A percentile compares a stretch with the other conserved stretches of the same genome.
phyloP scores from a whole-genome alignment of 441 rosid species.

The Capsella rubella region DNA sequence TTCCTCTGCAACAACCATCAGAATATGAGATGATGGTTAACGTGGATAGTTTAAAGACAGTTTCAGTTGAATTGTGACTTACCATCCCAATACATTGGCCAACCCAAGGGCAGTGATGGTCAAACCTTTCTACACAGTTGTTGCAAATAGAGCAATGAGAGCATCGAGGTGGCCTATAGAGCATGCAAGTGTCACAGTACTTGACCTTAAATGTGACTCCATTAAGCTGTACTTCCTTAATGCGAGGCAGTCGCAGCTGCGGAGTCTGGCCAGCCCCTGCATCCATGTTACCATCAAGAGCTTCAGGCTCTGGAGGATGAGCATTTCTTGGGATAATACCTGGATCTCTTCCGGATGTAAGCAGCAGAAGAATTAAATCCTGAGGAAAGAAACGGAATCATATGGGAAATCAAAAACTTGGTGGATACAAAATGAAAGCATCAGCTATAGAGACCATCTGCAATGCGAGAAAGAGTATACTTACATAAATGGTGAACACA shows the following conservation, averaged over 20 bases:
- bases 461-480: slow-evolving; percentile 20
- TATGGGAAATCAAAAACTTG: slow-evolving; percentile 5
- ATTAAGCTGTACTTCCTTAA: slow-evolving; percentile 69
- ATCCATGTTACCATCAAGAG: slow-evolving; percentile 58
- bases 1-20: slow-evolving; percentile 58
- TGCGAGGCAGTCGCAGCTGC: slow-evolving; percentile 66
- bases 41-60: neutral
- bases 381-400: slow-evolving; percentile 36
- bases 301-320: slow-evolving; percentile 83
- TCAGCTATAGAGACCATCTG: slow-evolving; percentile 2
- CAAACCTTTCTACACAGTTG: slow-evolving; percentile 77
- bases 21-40: slow-evolving; percentile 7
- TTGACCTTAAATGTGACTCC: slow-evolving; percentile 66
- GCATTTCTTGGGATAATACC: slow-evolving; percentile 76
- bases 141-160: slow-evolving; percentile 85
- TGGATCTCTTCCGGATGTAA: slow-evolving; percentile 84
- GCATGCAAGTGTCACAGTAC: slow-evolving; percentile 85
- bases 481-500: slow-evolving; percentile 67
- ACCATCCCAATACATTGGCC: slow-evolving; percentile 85
- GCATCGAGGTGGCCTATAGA: slow-evolving; percentile 77
- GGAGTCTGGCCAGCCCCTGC: slow-evolving; percentile 68
- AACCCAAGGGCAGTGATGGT: slow-evolving; percentile 89
- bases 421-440: neutral
- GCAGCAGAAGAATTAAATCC: slow-evolving; percentile 72
- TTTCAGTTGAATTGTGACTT: slow-evolving; percentile 34